These are phyloP conservation scores for Penicillium sp. DNA, from an alignment of 2,329 filamentous ascomycete genomes.

Conservation along the genomic window DNA sequence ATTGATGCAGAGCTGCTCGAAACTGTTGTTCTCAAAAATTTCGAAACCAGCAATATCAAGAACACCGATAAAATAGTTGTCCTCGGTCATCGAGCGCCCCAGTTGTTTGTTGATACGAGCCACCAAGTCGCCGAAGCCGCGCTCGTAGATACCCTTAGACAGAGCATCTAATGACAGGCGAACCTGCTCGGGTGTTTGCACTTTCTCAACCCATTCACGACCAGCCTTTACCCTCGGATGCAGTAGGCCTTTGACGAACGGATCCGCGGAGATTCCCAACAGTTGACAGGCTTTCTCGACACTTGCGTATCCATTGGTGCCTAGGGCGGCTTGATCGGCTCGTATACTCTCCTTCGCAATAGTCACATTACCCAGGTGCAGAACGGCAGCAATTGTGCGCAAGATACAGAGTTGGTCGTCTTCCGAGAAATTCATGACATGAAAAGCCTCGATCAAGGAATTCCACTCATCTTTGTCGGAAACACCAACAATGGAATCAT, in stretches of 20 bases:
- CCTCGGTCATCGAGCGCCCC: slow-evolving; percentile 81
- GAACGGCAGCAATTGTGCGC: slow-evolving; percentile 82
- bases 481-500: slow-evolving; percentile 86
- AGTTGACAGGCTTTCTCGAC: slow-evolving; percentile 79
- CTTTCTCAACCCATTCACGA: slow-evolving; percentile 97
- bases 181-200: slow-evolving; percentile 95
- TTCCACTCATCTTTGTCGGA: slow-evolving; percentile 92
- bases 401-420: slow-evolving; percentile 82
- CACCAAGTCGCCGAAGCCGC: slow-evolving; percentile 90
- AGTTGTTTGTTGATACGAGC: slow-evolving; percentile 88
- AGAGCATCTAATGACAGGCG: slow-evolving; percentile 85
- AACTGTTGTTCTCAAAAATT: slow-evolving; percentile 97
- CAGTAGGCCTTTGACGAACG: slow-evolving; percentile 83
- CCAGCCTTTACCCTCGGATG: slow-evolving; percentile 95
- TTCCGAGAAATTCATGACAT: slow-evolving; percentile 88
- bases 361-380: slow-evolving; percentile 89
- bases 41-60: slow-evolving; percentile 99
- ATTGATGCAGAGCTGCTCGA: slow-evolving; percentile 98
- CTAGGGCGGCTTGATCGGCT: slow-evolving; percentile 84
- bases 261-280: slow-evolving; percentile 78
- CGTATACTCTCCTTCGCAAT: slow-evolving; percentile 89
- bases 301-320: slow-evolving; percentile 71
- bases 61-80: slow-evolving; percentile 94
- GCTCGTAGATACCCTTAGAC: slow-evolving; percentile 96
- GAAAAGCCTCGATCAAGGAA: slow-evolving; percentile 84